Percentiles rank a stretch among this genome's conserved stretches.
phyloP scores from a whole-genome alignment of 106 monocot genomes.

The Acorus calamus region DNA sequence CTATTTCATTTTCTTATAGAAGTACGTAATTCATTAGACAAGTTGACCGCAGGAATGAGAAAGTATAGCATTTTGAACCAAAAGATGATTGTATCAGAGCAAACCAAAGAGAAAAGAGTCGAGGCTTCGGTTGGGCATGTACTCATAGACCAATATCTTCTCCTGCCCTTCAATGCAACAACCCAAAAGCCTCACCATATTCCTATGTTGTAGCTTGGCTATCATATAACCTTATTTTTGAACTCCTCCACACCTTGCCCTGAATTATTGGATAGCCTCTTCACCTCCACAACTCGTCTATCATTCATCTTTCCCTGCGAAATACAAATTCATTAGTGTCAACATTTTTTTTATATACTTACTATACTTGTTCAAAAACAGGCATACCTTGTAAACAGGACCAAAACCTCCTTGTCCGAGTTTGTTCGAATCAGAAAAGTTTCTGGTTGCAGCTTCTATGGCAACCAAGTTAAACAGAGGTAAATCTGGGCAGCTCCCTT shows the following conservation, averaged over 20 bases:
- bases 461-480: not conserved
- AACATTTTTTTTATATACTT: no score
- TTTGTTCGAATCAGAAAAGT: conserved; percentile 1
- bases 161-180: conserved; percentile 53
- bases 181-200: conserved; percentile 46
- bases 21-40: no score
- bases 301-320: conserved; percentile 31
- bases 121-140: conserved; percentile 52
- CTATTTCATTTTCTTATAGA: no score
- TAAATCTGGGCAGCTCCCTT: not conserved
- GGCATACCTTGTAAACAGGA: conserved; percentile 9
- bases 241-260: conserved; percentile 54
- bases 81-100: not conserved
- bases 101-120: conserved; percentile 51
- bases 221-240: conserved; percentile 53
- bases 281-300: conserved; percentile 38
- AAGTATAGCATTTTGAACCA: no score
- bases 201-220: conserved; percentile 52
- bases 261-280: conserved; percentile 41
- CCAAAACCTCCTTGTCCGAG: conserved; percentile 12
- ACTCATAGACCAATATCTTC: conserved; percentile 50
- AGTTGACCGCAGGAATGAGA: no score
- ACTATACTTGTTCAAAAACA: no score
- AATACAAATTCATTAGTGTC: not conserved
- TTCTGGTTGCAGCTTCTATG: conserved; percentile 1